These are phyloP conservation scores for Tetradesmus lagerheimii DNA, from an alignment of 139 green algal species.

Conservation along the genomic window DNA sequence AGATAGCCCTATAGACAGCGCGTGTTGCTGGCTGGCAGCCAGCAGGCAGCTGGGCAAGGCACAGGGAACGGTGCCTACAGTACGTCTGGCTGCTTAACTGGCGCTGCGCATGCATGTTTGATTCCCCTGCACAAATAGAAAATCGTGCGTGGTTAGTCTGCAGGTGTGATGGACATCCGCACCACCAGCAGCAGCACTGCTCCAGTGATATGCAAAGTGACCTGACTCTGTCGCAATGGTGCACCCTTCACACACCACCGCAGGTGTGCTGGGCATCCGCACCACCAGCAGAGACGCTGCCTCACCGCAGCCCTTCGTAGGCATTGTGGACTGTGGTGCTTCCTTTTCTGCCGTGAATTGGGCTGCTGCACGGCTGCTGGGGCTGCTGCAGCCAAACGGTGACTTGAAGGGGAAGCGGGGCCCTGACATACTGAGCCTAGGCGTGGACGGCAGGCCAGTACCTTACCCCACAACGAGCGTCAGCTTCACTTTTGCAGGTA, in stretches of 20 bases:
- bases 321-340: conserved; percentile 43
- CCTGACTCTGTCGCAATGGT: no score
- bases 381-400: conserved; percentile 10
- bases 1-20: no score
- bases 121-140: no score
- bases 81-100: no score
- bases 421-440: conserved; percentile 26
- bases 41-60: no score
- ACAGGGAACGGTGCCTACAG: no score
- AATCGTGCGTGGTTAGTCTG: no score
- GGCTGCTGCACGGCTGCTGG: conserved; percentile 41
- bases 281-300: neutral
- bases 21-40: no score
- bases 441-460: conserved; percentile 18
- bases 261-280: conserved; percentile 36
- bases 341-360: conserved; percentile 43
- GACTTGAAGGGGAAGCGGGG: neutral
- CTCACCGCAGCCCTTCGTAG: conserved; percentile 30
- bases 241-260: no score
- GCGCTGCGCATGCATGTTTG: no score
- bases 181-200: neutral
- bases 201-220: no score
- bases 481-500: conserved; percentile 34
- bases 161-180: no score
- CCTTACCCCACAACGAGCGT: conserved; percentile 22